Percentiles rank a stretch among this genome's conserved stretches.
Conservation (phyloP, 2,329 filamentous ascomycete species). For the Phyllosticta capitalensis region DNA sequence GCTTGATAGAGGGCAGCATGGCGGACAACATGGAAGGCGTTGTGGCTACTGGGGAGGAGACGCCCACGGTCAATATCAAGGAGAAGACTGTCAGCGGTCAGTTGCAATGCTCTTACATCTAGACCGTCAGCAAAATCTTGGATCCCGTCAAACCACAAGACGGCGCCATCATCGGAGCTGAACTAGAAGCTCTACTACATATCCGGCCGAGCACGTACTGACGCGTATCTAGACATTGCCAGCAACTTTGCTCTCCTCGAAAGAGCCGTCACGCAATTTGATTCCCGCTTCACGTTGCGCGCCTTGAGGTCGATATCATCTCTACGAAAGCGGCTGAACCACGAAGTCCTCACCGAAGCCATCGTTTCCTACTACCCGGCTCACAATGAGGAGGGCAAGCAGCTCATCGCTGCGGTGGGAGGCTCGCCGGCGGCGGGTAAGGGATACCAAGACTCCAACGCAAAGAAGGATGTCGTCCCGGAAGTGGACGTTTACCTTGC, state of each 20-base stretch:
- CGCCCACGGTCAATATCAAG: slow-evolving; percentile 32
- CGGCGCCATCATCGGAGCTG: not conserved
- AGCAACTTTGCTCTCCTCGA: slow-evolving; percentile 87
- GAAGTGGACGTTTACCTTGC: slow-evolving; percentile 85
- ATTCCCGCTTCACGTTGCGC: slow-evolving; percentile 87
- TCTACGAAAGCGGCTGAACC: slow-evolving; percentile 80
- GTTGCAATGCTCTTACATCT: slow-evolving; percentile 8
- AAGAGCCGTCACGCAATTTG: slow-evolving; percentile 84
- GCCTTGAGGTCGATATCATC: slow-evolving; percentile 92
- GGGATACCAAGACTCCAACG: slow-evolving; percentile 45
- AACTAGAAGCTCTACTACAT: not conserved
- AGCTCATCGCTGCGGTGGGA: slow-evolving; percentile 60
- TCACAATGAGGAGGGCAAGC: slow-evolving; percentile 57
- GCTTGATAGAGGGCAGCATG: slow-evolving; percentile 22
- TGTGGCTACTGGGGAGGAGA: slow-evolving; percentile 29
- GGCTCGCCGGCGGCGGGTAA: slow-evolving; percentile 33
- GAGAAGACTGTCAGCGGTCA: slow-evolving; percentile 31
- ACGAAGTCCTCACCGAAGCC: slow-evolving; percentile 70
- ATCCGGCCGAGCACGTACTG: not conserved
- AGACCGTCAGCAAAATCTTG: not conserved
- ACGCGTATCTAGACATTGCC: slow-evolving; percentile 67
- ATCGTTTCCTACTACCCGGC: slow-evolving; percentile 71
- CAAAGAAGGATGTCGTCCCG: slow-evolving; percentile 72
- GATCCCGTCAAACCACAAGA: not conserved
- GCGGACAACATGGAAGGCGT: slow-evolving; percentile 43